A percentile compares a stretch with the other conserved stretches of the same genome.
Conservation (phyloP, 495 filamentous ascomycete genomes). For the Barbatosphaeria neglecta region DNA sequence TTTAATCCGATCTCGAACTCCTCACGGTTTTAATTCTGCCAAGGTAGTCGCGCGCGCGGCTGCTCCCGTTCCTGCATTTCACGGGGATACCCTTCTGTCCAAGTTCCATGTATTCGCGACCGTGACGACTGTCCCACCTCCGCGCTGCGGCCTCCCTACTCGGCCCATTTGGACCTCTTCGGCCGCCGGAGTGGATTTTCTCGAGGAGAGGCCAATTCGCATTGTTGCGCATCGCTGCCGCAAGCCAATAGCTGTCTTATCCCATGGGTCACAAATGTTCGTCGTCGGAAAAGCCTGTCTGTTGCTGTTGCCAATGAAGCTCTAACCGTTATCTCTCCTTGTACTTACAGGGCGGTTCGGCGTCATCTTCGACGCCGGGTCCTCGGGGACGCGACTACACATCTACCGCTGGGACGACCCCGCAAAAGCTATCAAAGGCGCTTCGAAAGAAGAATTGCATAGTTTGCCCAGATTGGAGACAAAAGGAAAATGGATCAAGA, state of each 20-base stretch:
- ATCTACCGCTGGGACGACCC: conserved; percentile 87
- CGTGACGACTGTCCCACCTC: neutral
- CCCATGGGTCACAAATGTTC: neutral
- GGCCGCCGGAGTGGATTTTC: neutral
- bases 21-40: too few relatives aligned
- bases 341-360: conserved; percentile 37
- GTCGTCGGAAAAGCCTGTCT: neutral
- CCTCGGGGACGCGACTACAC: conserved; percentile 78
- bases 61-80: neutral
- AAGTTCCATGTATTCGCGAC: neutral
- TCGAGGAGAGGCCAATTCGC: neutral
- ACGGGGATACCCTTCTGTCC: neutral
- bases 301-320: too few relatives aligned
- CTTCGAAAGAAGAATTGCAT: conserved; percentile 46
- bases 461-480: conserved; percentile 70
- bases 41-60: neutral
- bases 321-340: neutral
- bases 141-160: neutral
- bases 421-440: conserved; percentile 50
- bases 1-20: neutral
- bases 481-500: conserved; percentile 81
- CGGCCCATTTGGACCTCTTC: neutral
- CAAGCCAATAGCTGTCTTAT: neutral
- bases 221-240: neutral
- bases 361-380: conserved; percentile 52